Evolutionary conservation across 2,329 filamentous ascomycete genomes (phyloP), one percentile per base, ranked within the genome.

Genomic region (Fusarium solani-melongenae): DNA sequence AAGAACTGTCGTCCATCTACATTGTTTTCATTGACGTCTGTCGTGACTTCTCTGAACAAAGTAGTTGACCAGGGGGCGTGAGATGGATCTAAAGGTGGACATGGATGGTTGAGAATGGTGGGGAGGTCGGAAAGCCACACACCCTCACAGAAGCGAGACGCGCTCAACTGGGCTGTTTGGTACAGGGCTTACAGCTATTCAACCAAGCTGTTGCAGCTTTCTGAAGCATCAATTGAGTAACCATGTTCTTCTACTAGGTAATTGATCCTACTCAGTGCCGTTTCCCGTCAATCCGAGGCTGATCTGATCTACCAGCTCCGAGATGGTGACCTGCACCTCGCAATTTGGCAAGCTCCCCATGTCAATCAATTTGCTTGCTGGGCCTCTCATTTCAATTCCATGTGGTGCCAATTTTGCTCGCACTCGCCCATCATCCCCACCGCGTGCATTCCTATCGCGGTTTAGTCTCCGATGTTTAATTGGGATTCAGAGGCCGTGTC

Each of bases 281-380:
- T n/a, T 6, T 34, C 9, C 24, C 22, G 22, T 24, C 57, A 31
- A 60, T 39, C 57, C 24, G 29, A n/a, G 24, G 17, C 39, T 62
- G 70, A 73, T 73, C 71, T 71, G 70, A 73, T 73, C 71, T 71
- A 14, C 71, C 49, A 11, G n/a, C 12, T 33, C 51, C 55, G 67
- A 72, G 22, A 73, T 69, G 46, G 70, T 49, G 67, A 72, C 57
- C 46, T 44, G 20, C 71, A 71, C 12, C 27, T 53, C 27, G 49
- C 49, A 53, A 53, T 53, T 53, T 53, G 29, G 10, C 27, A 4
- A 53, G 27, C n/a, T 39, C 57, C 38, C 51, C n/a, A 56, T 56
- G 51, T 56, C 51, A 31, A 39, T 24, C 51, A 31, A 39, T 24
- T 56, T 66, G 24, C 31, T 51, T 36, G 53, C 71, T 71, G 67